Evolutionary conservation across 2,329 filamentous ascomycete species (phyloP).

Genomic region (Ophiosphaerella herpotricha): DNA sequence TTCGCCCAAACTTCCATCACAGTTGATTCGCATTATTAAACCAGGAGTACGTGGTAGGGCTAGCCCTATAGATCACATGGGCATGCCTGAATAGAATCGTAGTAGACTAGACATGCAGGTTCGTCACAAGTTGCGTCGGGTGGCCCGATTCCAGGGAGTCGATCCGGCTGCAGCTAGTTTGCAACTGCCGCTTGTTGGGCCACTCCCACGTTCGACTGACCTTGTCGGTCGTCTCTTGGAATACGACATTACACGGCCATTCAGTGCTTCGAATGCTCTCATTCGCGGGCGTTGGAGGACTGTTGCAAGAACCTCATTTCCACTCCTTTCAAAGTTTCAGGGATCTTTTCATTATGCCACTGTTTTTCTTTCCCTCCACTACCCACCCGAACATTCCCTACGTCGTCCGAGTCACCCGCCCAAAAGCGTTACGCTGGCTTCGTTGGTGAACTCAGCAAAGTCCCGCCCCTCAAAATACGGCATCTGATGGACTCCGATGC

Average conservation of each 20-base stretch:
- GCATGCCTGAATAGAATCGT: background rate
- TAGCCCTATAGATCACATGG: constrained; percentile 10
- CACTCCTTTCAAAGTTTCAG: background rate
- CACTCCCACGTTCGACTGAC: constrained; percentile 7
- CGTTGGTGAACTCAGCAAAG: background rate
- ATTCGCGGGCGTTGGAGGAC: constrained; percentile 6
- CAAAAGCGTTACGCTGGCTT: background rate
- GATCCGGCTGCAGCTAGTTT: constrained; percentile 1
- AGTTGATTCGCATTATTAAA: background rate
- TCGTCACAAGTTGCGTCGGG: background rate
- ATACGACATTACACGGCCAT: constrained; percentile 22
- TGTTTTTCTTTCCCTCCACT: constrained; percentile 1
- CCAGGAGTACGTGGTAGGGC: constrained; percentile 7
- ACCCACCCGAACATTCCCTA: background rate
- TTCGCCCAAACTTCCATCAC: constrained; percentile 3
- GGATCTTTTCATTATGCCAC: constrained; percentile 9
- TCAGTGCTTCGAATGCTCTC: background rate
- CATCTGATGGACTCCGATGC: too few species aligned
- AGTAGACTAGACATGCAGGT: background rate
- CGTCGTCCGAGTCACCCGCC: background rate
- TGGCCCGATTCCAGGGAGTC: background rate
- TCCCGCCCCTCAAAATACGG: too few species aligned
- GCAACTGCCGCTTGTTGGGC: constrained; percentile 19
- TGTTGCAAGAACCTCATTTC: constrained; percentile 7
- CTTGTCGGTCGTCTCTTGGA: constrained; percentile 11